Base-by-base conservation (phyloP, 2,329 filamentous ascomycete genomes). In the Arthrobotrys musiformis region DNA sequence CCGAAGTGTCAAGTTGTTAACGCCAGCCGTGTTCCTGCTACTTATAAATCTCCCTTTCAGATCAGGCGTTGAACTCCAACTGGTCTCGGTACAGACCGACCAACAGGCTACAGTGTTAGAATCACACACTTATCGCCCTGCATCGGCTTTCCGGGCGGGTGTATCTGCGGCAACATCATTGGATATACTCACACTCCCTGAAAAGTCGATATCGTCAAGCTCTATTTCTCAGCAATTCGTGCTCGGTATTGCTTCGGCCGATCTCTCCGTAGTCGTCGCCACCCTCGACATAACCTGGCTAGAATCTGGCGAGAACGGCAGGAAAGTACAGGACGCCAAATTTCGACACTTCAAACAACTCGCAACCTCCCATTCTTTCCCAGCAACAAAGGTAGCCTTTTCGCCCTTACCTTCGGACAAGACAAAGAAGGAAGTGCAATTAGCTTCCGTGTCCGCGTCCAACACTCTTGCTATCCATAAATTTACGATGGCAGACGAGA, bases 11-110 rank as follows among this genome's bases (percentile, higher is more conserved):
- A 78, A 79, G 24, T 79, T 76, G 13, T 50, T 79, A 33, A 66
- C 79, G 30, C 74, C 52, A 33, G 62, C 30, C 40, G 56, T 74
- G 11, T 64, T 81, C 35, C 17, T 80, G 17, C 67, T 78, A 24
- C 78, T 79, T 8, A 17, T 80, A 17, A 81, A 81, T 35, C 64
- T 79, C 24, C 79, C 79, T 1, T 66, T 70, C 35, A 78, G 80
- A 46, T 75, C 73, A 17, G 80, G 80, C 24, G 75, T 79, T 13
- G 78, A 80, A 46, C 44, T 81, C 24, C 73, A 66, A 19, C 58
- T 77, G 0, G 40, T 77, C 0, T 77, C 73, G 13, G 28, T 63
- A 33, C 50, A 60, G 1, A 13, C 30, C 1, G 66, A 52, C 1
- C 40, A 44, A 15, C 58, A 70, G 22, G 63, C 73, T 3, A 66